Evolutionary conservation across 176 grass and related monocot genomes (phyloP).

Genomic region (Rhynchospora breviuscula): DNA sequence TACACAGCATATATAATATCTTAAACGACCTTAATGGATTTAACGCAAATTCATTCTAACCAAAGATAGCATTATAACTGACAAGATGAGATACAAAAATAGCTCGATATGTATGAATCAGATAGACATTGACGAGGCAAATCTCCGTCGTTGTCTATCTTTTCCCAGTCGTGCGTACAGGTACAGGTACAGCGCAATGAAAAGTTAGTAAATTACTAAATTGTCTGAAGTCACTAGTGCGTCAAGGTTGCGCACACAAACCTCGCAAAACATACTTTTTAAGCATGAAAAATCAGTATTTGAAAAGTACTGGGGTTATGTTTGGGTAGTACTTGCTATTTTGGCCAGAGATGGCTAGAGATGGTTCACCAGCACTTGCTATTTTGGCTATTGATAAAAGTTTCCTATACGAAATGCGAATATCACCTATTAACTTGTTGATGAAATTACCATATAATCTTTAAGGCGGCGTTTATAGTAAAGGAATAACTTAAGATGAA

Average conservation of each 20-base stretch:
- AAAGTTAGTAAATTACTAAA: background rate
- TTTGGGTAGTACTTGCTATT: background rate
- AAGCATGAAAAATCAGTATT: background rate
- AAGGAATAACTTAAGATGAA: no score
- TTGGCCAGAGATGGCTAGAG: background rate
- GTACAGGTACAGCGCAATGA: background rate
- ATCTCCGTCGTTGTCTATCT: background rate
- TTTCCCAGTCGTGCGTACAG: background rate
- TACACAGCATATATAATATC: no score
- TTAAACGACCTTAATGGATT: no score
- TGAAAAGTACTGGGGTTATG: background rate
- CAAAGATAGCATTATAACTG: background rate
- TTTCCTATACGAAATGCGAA: no score
- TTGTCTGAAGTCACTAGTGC: constrained; percentile 20
- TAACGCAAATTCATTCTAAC: no score
- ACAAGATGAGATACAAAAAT: background rate
- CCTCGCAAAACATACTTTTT: background rate
- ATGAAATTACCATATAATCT: background rate
- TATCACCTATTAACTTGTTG: background rate
- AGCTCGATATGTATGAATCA: background rate
- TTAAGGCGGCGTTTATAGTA: no score
- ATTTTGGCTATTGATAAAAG: no score
- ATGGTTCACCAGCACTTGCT: background rate
- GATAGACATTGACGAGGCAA: background rate
- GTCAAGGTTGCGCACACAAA: constrained; percentile 10